Conservation (phyloP, 331 rosid genomes). For the Malus hybrid region DNA sequence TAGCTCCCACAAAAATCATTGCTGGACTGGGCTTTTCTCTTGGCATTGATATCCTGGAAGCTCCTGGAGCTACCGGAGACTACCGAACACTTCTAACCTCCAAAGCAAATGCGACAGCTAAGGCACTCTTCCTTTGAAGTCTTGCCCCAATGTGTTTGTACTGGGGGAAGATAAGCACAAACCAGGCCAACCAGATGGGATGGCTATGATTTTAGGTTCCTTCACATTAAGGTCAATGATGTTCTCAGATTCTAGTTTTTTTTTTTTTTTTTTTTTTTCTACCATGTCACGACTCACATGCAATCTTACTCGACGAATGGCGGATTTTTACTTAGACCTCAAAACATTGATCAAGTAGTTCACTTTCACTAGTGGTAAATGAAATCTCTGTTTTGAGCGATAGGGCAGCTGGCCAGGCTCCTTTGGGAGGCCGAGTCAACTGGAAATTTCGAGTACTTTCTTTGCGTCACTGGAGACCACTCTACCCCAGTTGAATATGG, state of each 20-base stretch:
- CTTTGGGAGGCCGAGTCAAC: constrained; percentile 79
- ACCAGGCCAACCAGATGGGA: constrained; percentile 53
- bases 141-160: constrained; percentile 68
- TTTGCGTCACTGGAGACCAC: constrained; percentile 88
- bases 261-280: neutral
- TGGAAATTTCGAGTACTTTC: constrained; percentile 53
- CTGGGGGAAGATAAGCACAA: constrained; percentile 82
- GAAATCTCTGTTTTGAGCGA: constrained; percentile 20
- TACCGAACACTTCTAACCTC: constrained; percentile 83
- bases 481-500: constrained; percentile 98
- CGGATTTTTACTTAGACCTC: no score
- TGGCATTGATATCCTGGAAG: constrained; percentile 90
- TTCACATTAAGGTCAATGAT: constrained; percentile 72
- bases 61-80: constrained; percentile 98
- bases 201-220: constrained; percentile 97
- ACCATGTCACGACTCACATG: neutral
- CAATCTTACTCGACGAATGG: no score
- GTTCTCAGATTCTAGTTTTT: neutral
- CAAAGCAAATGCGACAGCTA: constrained; percentile 79
- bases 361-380: neutral
- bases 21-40: constrained; percentile 95
- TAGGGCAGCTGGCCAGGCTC: constrained; percentile 83
- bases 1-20: constrained; percentile 95
- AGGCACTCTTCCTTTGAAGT: constrained; percentile 70
- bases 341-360: neutral